Conservation (phyloP, 2,329 filamentous ascomycete species). For the Trichophyton mentagrophytes region DNA sequence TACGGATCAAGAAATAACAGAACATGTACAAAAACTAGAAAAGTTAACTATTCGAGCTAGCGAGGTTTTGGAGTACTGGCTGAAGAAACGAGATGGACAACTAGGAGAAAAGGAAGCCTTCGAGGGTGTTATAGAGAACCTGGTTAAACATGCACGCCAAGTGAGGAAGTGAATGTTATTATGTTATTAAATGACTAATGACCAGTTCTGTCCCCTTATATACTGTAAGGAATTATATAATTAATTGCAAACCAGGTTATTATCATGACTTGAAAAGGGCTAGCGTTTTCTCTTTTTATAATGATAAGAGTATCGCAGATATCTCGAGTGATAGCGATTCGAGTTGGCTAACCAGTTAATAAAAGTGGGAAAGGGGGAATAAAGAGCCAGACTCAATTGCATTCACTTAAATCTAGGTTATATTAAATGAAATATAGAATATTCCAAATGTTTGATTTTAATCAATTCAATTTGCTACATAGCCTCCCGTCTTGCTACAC, state of each 20-base stretch:
- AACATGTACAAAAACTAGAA: conserved; percentile 58
- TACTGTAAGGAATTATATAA: not conserved
- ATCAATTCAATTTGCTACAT: not conserved
- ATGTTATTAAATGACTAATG: not conserved
- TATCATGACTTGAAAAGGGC: not conserved
- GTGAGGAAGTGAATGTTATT: conserved; percentile 51
- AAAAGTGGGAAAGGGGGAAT: not conserved
- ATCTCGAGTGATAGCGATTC: not conserved
- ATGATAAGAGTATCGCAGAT: not conserved
- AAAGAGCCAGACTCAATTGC: not conserved
- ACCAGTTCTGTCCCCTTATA: not conserved
- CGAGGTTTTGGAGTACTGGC: conserved; percentile 76
- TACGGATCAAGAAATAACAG: conserved; percentile 60
- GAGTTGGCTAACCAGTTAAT: not conserved
- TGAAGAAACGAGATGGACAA: conserved; percentile 71
- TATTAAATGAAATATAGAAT: not conserved
- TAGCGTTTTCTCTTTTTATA: not conserved
- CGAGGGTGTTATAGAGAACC: conserved; percentile 90
- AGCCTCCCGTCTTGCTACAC: too few species aligned
- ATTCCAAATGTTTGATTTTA: not conserved
- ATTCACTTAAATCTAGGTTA: not conserved
- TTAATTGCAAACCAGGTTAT: not conserved
- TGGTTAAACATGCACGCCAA: conserved; percentile 82
- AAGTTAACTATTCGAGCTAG: conserved; percentile 58
- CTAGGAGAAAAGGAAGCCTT: conserved; percentile 85